These are phyloP conservation scores for Saccharomycopsis babjevae DNA, from an alignment of 805 yeast species.

Conservation along the genomic window DNA sequence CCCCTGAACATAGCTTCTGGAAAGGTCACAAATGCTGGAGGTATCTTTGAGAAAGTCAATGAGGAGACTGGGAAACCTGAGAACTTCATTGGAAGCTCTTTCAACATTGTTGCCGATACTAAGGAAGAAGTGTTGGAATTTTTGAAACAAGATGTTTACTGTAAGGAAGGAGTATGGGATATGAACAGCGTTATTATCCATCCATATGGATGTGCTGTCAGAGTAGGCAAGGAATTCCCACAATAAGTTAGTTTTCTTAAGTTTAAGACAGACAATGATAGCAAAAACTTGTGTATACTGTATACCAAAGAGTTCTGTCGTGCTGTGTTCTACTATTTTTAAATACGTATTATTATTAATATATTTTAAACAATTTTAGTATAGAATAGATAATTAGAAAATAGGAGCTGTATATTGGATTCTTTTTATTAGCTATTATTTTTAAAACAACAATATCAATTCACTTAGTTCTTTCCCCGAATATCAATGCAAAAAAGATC, in stretches of 20 bases:
- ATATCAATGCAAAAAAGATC: not conserved
- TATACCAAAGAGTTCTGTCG: no score
- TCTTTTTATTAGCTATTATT: not conserved
- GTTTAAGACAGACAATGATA: not conserved
- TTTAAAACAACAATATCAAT: not conserved
- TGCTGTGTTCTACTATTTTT: no score
- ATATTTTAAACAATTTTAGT: no score
- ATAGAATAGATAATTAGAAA: no score
- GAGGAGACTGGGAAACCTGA: slow-evolving; percentile 29
- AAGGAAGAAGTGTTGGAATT: slow-evolving; percentile 57
- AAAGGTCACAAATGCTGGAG: slow-evolving; percentile 39
- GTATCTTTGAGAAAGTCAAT: slow-evolving; percentile 38
- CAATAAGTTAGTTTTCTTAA: not conserved
- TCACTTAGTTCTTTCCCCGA: not conserved
- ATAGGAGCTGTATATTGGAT: no score
- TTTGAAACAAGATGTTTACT: slow-evolving; percentile 54
- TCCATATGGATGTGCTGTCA: slow-evolving; percentile 42
- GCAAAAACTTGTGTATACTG: no score
- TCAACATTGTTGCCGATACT: slow-evolving; percentile 53
- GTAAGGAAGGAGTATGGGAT: slow-evolving; percentile 68
- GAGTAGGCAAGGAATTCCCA: slow-evolving; percentile 26
- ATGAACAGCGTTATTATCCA: slow-evolving; percentile 47
- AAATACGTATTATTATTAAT: no score
- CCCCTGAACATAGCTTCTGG: slow-evolving; percentile 35
- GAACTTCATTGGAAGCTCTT: slow-evolving; percentile 58